A percentile compares a stretch with the other conserved stretches of the same genome.
Evolutionary conservation across 495 filamentous ascomycete genomes (phyloP).

Genomic region (Penicillium manginii): DNA sequence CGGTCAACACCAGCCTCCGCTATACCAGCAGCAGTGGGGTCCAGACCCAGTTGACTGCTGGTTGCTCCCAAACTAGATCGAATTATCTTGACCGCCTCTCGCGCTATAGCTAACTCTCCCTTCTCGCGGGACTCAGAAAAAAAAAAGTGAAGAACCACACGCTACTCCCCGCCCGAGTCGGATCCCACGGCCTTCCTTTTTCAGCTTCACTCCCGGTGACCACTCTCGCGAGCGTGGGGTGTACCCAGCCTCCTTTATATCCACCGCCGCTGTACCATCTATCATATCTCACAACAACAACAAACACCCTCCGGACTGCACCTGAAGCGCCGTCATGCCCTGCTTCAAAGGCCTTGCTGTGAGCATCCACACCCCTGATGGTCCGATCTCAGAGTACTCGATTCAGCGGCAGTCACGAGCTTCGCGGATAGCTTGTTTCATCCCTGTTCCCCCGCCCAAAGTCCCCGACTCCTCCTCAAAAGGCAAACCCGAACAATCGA

Average conservation of each 20-base stretch:
- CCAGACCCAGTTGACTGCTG: slow-evolving; percentile 31
- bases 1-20: slow-evolving; percentile 21
- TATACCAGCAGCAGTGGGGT: slow-evolving; percentile 36
- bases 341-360: slow-evolving; percentile 98
- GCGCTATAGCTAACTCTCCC: slow-evolving; percentile 21
- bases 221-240: slow-evolving; percentile 13
- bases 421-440: slow-evolving; percentile 93
- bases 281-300: background rate
- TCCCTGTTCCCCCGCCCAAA: slow-evolving; percentile 88
- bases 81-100: slow-evolving; percentile 34
- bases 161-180: slow-evolving; percentile 9
- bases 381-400: slow-evolving; percentile 88
- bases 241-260: slow-evolving; percentile 11
- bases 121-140: slow-evolving; percentile 20
- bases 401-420: slow-evolving; percentile 90
- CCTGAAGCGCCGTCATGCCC: slow-evolving; percentile 64
- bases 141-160: slow-evolving; percentile 19
- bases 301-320: slow-evolving; percentile 9
- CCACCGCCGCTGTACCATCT: slow-evolving; percentile 1
- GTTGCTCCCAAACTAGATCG: slow-evolving; percentile 25
- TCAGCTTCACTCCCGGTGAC: slow-evolving; percentile 8
- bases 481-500: slow-evolving; percentile 83
- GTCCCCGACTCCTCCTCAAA: slow-evolving; percentile 64
- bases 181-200: slow-evolving; percentile 4
- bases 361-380: slow-evolving; percentile 90